These are phyloP conservation scores for Poterioochromonas sp. DNA, from an alignment of 352 stramenopile species.

Conservation along the genomic window DNA sequence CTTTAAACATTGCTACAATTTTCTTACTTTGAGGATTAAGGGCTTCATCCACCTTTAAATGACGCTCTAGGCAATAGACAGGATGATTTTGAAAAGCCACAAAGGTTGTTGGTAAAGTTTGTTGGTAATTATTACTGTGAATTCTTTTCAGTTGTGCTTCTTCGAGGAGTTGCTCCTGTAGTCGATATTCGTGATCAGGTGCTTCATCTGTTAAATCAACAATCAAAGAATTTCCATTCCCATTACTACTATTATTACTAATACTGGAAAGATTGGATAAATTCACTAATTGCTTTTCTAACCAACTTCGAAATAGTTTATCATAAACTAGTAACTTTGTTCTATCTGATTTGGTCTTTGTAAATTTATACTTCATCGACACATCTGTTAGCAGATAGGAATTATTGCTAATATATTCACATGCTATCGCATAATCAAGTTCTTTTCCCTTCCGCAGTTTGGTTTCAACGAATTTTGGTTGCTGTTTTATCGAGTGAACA, in stretches of 20 bases:
- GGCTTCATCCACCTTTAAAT: background rate
- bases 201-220: background rate
- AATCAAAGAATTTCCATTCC: background rate
- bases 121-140: background rate
- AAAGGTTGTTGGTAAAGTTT: constrained; percentile 6
- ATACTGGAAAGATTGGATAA: background rate
- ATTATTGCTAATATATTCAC: background rate
- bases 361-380: background rate
- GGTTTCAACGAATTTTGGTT: background rate
- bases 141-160: no score
- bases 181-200: no score
- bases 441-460: background rate
- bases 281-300: background rate
- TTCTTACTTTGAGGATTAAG: background rate
- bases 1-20: background rate
- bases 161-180: no score
- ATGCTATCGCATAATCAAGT: background rate
- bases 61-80: background rate
- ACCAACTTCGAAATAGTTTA: background rate
- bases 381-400: background rate
- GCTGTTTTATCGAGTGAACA: background rate
- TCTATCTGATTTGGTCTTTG: background rate
- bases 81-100: constrained; percentile 27
- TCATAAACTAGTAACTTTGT: background rate
- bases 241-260: background rate